Percentiles rank a stretch among this genome's conserved stretches.
Evolutionary conservation across 164 flowering plant species (phyloP).

Genomic region (Hamamelis virginiana): DNA sequence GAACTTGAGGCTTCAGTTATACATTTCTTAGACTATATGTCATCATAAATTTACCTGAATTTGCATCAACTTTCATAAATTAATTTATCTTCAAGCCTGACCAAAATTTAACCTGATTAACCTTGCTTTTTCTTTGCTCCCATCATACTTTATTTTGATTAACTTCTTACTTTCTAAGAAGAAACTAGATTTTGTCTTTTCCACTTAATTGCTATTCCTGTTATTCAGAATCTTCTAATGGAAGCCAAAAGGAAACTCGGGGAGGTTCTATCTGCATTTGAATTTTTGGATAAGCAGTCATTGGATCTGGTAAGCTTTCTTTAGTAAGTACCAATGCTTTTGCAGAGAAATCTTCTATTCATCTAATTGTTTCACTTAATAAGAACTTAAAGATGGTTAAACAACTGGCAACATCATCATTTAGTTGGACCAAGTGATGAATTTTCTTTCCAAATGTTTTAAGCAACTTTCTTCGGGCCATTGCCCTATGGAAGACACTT

Average conservation of each 20-base stretch:
- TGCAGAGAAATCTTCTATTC: not conserved
- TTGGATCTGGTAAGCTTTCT: constrained; percentile 67
- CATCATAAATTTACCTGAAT: not conserved
- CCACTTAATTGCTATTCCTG: not conserved
- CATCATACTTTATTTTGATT: not conserved
- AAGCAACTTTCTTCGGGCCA: not conserved
- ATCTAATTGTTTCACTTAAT: not conserved
- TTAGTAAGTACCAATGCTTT: not conserved
- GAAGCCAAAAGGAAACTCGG: constrained; percentile 95
- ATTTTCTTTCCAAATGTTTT: not conserved
- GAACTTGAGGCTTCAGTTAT: not conserved
- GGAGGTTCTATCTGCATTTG: constrained; percentile 93
- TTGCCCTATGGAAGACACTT: too few species aligned
- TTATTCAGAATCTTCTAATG: constrained; percentile 66
- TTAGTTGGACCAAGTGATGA: not conserved
- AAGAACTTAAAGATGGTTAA: not conserved
- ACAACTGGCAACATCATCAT: not conserved
- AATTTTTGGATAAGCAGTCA: constrained; percentile 73
- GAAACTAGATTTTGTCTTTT: not conserved
- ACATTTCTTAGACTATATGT: not conserved
- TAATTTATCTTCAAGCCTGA: not conserved
- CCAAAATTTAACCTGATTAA: not conserved
- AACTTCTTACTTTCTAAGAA: not conserved
- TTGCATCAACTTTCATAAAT: not conserved
- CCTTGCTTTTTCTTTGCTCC: not conserved